phyloP scores from a whole-genome alignment of 73 alveolate genomes.

The Blepharisma stoltei region DNA sequence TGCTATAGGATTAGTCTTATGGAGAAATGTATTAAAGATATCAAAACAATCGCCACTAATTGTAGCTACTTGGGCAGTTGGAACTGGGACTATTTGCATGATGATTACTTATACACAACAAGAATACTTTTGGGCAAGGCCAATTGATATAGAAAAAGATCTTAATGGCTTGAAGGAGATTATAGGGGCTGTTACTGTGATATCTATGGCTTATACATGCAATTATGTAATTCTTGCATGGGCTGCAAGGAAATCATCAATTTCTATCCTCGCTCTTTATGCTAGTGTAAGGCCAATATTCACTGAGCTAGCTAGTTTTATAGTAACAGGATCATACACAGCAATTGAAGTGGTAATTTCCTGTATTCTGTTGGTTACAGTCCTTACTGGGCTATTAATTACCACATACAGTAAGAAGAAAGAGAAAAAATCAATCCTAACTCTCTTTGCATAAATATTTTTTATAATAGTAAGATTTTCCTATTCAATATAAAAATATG shows the following conservation, averaged over 20 bases:
- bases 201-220: not conserved
- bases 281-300: slow-evolving; percentile 19
- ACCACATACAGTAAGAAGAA: slow-evolving; percentile 23
- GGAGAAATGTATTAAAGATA: slow-evolving; percentile 3
- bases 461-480: too few relatives aligned
- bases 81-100: slow-evolving; percentile 7
- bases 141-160: not conserved
- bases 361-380: not conserved
- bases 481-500: too few relatives aligned
- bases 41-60: not conserved
- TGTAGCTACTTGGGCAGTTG: slow-evolving; percentile 3
- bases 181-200: not conserved
- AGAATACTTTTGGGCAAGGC: not conserved
- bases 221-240: not conserved
- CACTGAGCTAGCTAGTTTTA: slow-evolving; percentile 1
- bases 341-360: not conserved
- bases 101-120: not conserved
- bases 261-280: slow-evolving; percentile 17
- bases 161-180: slow-evolving; percentile 10
- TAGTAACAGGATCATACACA: not conserved
- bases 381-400: not conserved
- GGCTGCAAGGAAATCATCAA: slow-evolving; percentile 24
- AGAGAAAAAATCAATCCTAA: not conserved
- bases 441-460: too few relatives aligned
- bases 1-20: not conserved